These are phyloP conservation scores for Quercus phellos DNA, from an alignment of 331 rosid species.

Conservation along the genomic window DNA sequence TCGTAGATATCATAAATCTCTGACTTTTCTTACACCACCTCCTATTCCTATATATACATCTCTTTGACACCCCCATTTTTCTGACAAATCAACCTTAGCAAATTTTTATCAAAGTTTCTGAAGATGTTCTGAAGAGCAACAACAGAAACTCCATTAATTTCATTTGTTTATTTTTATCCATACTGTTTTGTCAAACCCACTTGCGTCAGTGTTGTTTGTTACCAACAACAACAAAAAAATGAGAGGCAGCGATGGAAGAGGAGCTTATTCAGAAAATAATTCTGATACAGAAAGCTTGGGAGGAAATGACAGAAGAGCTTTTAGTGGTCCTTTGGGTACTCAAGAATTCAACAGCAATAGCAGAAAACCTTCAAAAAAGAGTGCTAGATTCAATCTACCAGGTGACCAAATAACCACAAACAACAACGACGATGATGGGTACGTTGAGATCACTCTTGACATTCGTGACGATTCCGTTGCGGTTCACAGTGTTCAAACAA, in stretches of 20 bases:
- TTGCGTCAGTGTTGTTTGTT: too few species aligned
- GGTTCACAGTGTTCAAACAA: slow-evolving; percentile 51
- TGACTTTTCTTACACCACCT: neutral
- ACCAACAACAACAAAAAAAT: neutral
- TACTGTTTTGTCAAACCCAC: too few species aligned
- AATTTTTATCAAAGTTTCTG: too few species aligned
- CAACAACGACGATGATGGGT: slow-evolving; percentile 15
- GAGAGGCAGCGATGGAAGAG: neutral
- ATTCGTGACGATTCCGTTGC: slow-evolving; percentile 53
- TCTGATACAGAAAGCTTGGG: neutral
- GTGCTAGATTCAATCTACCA: slow-evolving; percentile 21
- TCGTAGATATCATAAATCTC: too few species aligned
- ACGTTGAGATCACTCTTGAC: slow-evolving; percentile 56
- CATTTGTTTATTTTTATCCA: too few species aligned
- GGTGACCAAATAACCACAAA: neutral
- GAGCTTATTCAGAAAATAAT: neutral
- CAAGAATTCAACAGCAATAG: neutral
- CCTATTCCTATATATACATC: neutral
- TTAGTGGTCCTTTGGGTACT: neutral
- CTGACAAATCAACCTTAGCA: too few species aligned
- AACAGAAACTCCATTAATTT: too few species aligned
- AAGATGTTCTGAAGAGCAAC: too few species aligned
- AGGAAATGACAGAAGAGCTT: neutral
- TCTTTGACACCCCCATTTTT: neutral
- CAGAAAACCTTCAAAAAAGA: slow-evolving; percentile 21